Evolutionary conservation across 306 rosid species (phyloP), one percentile per base, ranked within the genome.

Genomic region (Dryas alaskensis): DNA sequence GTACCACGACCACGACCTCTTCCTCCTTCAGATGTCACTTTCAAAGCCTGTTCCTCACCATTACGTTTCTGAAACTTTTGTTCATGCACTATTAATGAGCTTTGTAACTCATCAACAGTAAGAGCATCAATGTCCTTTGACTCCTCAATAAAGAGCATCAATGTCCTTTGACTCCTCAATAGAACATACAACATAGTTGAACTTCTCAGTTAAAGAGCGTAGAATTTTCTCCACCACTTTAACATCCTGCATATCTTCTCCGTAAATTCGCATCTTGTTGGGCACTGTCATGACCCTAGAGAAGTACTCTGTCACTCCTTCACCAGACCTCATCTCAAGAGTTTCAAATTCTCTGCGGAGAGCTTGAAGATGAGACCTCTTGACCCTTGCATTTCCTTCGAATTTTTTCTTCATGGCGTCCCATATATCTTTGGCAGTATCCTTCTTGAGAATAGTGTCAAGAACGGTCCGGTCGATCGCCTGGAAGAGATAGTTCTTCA

Each of bases 1-100:
- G 55, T 44, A 55, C 54, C 76, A 42, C n/a, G 45, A 55, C 76
- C 67, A n/a, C 17, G 51, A 52, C 74, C 64, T 68, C 73, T 68
- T 68, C 60, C 47, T 25, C 60, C 47, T 60, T 60, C 44, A 60
- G 6, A 60, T 55, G 64, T 40, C 40, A 70, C 62, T 70, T 70
- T 70, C 74, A 68, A 31, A 49, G 27, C 47, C 0, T 73, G 6
- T 45, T 72, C 76, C 19, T 54, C 44, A 59, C 65, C 44, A 8
- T 60, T 60, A 60, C 11, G 65, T 60, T 42, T 60, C 0, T 60
- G 65, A 60, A 60, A 60, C 31, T 60, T 60, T 4, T 60, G 31
- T 17, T 60, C 40, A 60, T 60, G 10, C 31, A 25, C 65, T 25
- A 60, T 17, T 60, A 60, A 60, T 60, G 40, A 17, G 31, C 31